Evolutionary conservation across 139 green algal species (phyloP).

Genomic region (Closterium sp.): DNA sequence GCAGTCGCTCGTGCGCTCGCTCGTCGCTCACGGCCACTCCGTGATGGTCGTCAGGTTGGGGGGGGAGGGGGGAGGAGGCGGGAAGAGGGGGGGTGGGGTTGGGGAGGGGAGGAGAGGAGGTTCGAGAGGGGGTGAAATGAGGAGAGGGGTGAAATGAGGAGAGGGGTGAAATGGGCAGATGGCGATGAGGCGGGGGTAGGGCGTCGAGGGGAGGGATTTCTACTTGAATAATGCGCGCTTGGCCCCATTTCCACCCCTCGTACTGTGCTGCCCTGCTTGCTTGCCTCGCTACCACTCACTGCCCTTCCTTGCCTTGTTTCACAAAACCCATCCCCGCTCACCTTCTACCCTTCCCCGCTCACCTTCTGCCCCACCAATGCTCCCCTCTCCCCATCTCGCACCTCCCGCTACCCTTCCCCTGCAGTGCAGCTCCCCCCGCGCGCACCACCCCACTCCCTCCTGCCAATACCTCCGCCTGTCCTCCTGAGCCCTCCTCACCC

Average conservation of each 20-base stretch:
- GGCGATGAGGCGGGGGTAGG: background rate
- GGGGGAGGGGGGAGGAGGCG: too few species aligned
- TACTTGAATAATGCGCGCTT: too few species aligned
- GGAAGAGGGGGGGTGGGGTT: background rate
- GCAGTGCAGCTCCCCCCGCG: background rate
- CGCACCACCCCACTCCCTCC: too few species aligned
- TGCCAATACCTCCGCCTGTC: too few species aligned
- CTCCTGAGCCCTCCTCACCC: background rate
- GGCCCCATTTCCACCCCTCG: too few species aligned
- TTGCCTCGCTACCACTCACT: too few species aligned
- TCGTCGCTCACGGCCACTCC: slow-evolving; percentile 29
- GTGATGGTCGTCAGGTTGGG: slow-evolving; percentile 46
- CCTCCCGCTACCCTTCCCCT: background rate
- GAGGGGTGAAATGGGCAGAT: background rate
- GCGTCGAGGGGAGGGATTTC: too few species aligned
- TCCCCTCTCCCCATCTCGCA: background rate
- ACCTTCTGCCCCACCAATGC: background rate
- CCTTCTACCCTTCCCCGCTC: background rate
- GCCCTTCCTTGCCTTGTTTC: too few species aligned
- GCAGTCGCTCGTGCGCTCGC: slow-evolving; percentile 45
- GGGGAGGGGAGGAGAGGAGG: too few species aligned
- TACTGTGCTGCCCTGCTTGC: too few species aligned
- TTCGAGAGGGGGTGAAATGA: background rate
- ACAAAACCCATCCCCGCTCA: too few species aligned
- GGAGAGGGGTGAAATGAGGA: background rate